Conservation (phyloP, 148 eudicot genomes). For the Bassia scoparia region DNA sequence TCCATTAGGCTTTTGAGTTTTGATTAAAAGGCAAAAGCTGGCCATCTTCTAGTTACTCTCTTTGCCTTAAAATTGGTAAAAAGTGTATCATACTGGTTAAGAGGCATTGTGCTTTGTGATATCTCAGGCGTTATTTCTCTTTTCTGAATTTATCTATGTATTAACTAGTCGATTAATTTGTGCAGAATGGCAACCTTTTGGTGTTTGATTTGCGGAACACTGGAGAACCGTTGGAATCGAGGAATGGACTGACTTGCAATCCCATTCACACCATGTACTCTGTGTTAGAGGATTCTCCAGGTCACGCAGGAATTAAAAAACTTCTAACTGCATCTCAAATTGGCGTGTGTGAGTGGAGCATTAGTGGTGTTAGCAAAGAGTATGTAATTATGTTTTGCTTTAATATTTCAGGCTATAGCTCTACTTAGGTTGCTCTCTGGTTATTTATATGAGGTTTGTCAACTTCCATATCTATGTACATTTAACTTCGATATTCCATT, state of each 20-base stretch:
- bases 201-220: conserved; percentile 87
- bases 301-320: conserved; percentile 42
- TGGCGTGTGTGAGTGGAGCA: conserved; percentile 80
- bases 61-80: no score
- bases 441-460: background rate
- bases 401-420: background rate
- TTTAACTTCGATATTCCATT: background rate
- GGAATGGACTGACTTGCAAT: conserved; percentile 60
- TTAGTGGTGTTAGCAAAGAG: conserved; percentile 52
- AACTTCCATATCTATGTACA: background rate
- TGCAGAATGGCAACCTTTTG: conserved; percentile 84
- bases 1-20: no score
- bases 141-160: background rate
- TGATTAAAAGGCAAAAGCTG: no score
- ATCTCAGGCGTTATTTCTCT: background rate
- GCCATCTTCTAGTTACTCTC: no score
- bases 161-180: conserved; percentile 3
- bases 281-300: conserved; percentile 39
- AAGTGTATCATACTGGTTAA: no score
- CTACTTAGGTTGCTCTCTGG: no score
- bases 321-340: conserved; percentile 75
- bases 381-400: conserved; percentile 22
- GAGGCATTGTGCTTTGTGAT: no score
- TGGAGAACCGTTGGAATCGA: conserved; percentile 48
- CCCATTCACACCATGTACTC: conserved; percentile 63